These are phyloP conservation scores for Neotropicomus parvogracilis DNA, from an alignment of 1,284 basidiomycete species.

Conservation along the genomic window DNA sequence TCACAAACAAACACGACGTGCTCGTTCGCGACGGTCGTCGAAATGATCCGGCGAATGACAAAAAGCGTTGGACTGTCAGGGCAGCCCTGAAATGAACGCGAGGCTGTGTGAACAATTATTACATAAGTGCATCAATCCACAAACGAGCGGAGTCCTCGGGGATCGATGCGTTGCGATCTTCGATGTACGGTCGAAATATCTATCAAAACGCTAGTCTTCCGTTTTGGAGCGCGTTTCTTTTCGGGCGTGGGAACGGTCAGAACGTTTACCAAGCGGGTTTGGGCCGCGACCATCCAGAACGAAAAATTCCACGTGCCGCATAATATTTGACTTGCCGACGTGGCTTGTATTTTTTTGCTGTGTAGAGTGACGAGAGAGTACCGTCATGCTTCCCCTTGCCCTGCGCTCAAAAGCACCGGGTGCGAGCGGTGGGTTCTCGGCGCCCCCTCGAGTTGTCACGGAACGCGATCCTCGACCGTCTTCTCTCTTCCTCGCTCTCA, in stretches of 20 bases:
- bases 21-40: no score
- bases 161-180: conserved; percentile 22
- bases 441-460: conserved; percentile 11
- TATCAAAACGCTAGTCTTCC: not conserved
- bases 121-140: no score
- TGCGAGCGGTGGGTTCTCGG: not conserved
- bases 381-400: conserved; percentile 19
- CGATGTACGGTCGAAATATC: conserved; percentile 12
- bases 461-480: conserved; percentile 16
- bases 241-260: not conserved
- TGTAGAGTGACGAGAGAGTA: conserved; percentile 28
- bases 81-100: no score
- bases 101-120: no score
- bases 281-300: no score
- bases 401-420: conserved; percentile 29
- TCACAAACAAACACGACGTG: no score
- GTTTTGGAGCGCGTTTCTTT: conserved; percentile 11
- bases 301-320: conserved; percentile 30
- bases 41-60: no score
- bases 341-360: conserved; percentile 19
- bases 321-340: conserved; percentile 15
- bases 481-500: conserved; percentile 16
- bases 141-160: conserved; percentile 25
- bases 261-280: no score
- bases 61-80: no score